Evolutionary conservation across 768 basidiomycete genomes (phyloP).

Genomic region (Podaxis mareebaensis): DNA sequence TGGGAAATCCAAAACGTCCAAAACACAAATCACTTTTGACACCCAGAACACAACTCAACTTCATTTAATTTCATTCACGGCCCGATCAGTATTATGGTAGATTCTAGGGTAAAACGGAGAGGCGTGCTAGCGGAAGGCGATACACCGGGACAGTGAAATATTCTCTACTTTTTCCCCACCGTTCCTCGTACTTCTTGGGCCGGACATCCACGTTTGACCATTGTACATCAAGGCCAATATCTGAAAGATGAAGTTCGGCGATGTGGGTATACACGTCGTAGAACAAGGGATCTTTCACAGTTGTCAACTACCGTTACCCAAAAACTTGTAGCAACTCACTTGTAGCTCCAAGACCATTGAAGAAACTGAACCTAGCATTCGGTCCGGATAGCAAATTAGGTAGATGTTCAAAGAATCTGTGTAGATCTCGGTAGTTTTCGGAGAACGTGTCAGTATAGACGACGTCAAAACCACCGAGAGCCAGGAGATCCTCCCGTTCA

Average conservation of each 20-base stretch:
- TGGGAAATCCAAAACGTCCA: neutral
- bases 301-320: neutral
- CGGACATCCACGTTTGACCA: slow-evolving; percentile 83
- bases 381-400: slow-evolving; percentile 75
- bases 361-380: slow-evolving; percentile 89
- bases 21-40: neutral
- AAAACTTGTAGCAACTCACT: slow-evolving; percentile 49
- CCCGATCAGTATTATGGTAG: neutral
- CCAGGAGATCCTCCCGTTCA: slow-evolving; percentile 55
- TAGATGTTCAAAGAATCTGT: slow-evolving; percentile 77
- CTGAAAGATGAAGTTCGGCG: slow-evolving; percentile 81
- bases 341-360: slow-evolving; percentile 95
- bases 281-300: slow-evolving; percentile 71
- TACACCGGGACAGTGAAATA: slow-evolving; percentile 82
- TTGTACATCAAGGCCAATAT: slow-evolving; percentile 72
- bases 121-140: slow-evolving; percentile 56
- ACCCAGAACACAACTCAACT: neutral
- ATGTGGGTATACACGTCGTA: slow-evolving; percentile 91
- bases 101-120: slow-evolving; percentile 23
- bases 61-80: no score
- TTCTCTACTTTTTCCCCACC: slow-evolving; percentile 76
- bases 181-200: slow-evolving; percentile 47
- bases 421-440: slow-evolving; percentile 81
- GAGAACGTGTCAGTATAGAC: slow-evolving; percentile 95
- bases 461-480: slow-evolving; percentile 78